Evolutionary conservation across 2,329 filamentous ascomycete species (phyloP).

Genomic region (Venturia oleaginea): DNA sequence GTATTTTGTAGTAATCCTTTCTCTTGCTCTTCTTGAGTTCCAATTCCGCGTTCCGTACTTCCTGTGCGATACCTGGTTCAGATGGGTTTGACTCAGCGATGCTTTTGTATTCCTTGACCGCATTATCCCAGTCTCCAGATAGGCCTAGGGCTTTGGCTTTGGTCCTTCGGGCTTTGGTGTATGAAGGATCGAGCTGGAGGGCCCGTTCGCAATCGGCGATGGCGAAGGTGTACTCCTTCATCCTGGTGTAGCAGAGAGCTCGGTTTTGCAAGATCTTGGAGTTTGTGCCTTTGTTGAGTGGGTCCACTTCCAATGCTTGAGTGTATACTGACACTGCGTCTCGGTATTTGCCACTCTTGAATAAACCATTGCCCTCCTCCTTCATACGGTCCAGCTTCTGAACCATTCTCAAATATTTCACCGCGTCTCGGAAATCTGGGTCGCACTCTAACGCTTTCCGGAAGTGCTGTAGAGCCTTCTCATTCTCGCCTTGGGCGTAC

Average conservation of each 20-base stretch:
- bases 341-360: conserved; percentile 75
- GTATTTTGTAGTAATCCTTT: conserved; percentile 98
- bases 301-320: conserved; percentile 74
- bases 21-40: conserved; percentile 96
- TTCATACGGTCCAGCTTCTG: conserved; percentile 91
- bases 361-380: conserved; percentile 82
- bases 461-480: conserved; percentile 89
- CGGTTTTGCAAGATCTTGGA: conserved; percentile 92
- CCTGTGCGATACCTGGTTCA: conserved; percentile 71
- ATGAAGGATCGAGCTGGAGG: conserved; percentile 70
- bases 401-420: conserved; percentile 81
- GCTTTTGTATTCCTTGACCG: conserved; percentile 78
- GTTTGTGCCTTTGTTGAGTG: conserved; percentile 82
- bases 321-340: conserved; percentile 78
- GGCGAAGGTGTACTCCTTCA: conserved; percentile 75
- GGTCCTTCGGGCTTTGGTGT: conserved; percentile 86
- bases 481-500: conserved; percentile 88
- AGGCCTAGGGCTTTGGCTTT: conserved; percentile 83
- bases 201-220: conserved; percentile 81
- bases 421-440: conserved; percentile 79
- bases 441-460: conserved; percentile 82
- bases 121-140: conserved; percentile 85
- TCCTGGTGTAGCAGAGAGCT: conserved; percentile 70
- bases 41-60: conserved; percentile 81
- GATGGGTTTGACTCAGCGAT: conserved; percentile 75